A percentile compares a stretch with the other conserved stretches of the same genome.
Evolutionary conservation across 2,329 filamentous ascomycete species (phyloP).

Genomic region (Colletotrichum tofieldiae): DNA sequence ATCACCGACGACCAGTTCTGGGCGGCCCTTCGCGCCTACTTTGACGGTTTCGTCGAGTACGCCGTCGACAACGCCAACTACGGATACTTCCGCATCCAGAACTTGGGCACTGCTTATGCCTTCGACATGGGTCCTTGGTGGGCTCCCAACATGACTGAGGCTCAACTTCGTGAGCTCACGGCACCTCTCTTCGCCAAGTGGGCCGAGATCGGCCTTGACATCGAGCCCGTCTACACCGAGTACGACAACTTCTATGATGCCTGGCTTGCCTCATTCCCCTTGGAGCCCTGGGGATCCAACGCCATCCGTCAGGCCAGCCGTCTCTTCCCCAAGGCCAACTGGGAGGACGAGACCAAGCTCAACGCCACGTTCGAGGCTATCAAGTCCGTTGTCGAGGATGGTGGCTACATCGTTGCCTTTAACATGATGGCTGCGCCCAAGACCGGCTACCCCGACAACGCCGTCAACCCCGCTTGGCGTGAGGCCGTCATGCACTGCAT

Average conservation of each 20-base stretch:
- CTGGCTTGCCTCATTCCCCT: conserved; percentile 48
- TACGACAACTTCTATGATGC: conserved; percentile 50
- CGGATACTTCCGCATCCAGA: conserved; percentile 48
- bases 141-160: conserved; percentile 48
- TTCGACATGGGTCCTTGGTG: conserved; percentile 52
- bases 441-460: conserved; percentile 52
- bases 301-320: conserved; percentile 48
- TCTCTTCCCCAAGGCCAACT: conserved; percentile 54
- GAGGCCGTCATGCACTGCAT: conserved; percentile 53
- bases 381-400: conserved; percentile 47
- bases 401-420: conserved; percentile 50
- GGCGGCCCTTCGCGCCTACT: conserved; percentile 48
- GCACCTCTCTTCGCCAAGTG: conserved; percentile 53
- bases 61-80: conserved; percentile 47
- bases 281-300: conserved; percentile 47
- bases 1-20: conserved; percentile 50
- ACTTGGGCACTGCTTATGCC: conserved; percentile 49
- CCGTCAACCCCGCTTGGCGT: conserved; percentile 67
- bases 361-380: conserved; percentile 50
- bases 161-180: conserved; percentile 55
- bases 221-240: conserved; percentile 47
- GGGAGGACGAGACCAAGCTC: conserved; percentile 47
- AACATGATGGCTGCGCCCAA: conserved; percentile 47
- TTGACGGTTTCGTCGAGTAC: conserved; percentile 48
- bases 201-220: conserved; percentile 49